Evolutionary conservation across 768 basidiomycete species (phyloP), one percentile per base, ranked within the genome.

Genomic region (Tulasnella sp.): DNA sequence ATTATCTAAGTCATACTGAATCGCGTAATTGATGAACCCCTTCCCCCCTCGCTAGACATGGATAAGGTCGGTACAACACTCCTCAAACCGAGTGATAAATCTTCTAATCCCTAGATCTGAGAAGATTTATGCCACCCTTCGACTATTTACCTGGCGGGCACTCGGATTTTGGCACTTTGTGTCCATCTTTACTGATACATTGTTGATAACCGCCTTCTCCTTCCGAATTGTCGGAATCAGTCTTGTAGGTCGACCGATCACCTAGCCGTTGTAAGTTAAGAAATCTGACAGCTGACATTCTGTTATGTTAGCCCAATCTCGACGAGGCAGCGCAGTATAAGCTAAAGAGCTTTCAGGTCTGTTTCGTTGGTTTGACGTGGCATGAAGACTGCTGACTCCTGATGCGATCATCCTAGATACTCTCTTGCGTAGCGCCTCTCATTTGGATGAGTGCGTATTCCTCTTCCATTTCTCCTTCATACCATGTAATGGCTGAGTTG

Each of bases 281-380:
- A n/a, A n/a, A n/a, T n/a, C n/a, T n/a, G n/a, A n/a, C n/a, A n/a
- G n/a, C n/a, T n/a, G n/a, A n/a, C n/a, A n/a, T n/a, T n/a, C n/a
- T n/a, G n/a, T n/a, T n/a, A n/a, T n/a, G n/a, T n/a, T 13, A 49
- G 32, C 32, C 58, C 23, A 26, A 63, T 44, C 51, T 45, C 11
- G 61, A 61, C 24, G n/a, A 42, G 11, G 49, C 62, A 15, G 51
- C 48, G 1, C 19, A 23, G 1, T 47, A 43, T 30, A 63, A 63
- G 61, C 48, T 90, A 15, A 76, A 70, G 60, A 94, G 92, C 70
- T 97, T 96, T 73, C 91, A 94, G 67, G 78, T 90, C 73, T 91
- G 85, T 70, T 90, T 87, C 4, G 80, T 89, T 1, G 91, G 90
- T 0, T 78, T 95, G 51, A 85, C 94, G 47, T 95, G 91, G 92